Base-by-base conservation (phyloP, 768 basidiomycete species). In the Leccinellum albellum region DNA sequence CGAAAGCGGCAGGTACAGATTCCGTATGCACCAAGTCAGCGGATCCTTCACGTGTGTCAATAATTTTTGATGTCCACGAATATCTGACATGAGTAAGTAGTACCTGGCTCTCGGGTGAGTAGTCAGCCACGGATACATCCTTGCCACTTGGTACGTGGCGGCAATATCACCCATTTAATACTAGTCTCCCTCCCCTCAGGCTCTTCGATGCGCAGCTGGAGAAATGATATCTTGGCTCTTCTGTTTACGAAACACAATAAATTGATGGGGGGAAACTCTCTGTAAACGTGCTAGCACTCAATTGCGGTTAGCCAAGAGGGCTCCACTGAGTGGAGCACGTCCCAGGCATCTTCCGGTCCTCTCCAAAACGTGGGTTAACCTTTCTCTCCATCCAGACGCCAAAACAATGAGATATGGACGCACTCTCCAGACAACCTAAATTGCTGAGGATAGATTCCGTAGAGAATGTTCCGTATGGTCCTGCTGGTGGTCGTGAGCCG, bases 301-400 rank as follows among this genome's bases (percentile, higher is more conserved):
- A 28, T 40, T 33, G 23, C 12, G 20, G 6, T 28, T 2, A 50
- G 31, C 31, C 20, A 50, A 50, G 49, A 42, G 48, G 23, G 32
- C 24, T 35, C 50, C 5, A n/a, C 50, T 26, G 44, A 62, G 48
- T 12, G 17, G 13, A 50, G 24, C 15, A 26, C 26, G 14, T 8
- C 17, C 17, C 9, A 9, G 23, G 31, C 29, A n/a, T 13, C 5
- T 28, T 6, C 32, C n/a, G n/a, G 40, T 17, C 33, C 31, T 52
- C 51, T 55, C 8, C 26, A 29, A 50, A 66, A 66, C 66, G 65
- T 66, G 65, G 63, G n/a, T 68, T 66, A 66, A 33, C 53, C 63
- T 66, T 67, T 33, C 7, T 48, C 44, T 35, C 40, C 26, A 44
- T 24, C 21, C 53, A 48, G 12, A 50, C 33, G 23, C 31, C 52